A percentile compares a stretch with the other conserved stretches of the same genome.
Conservation (phyloP, 305 asterid genomes). For the Fraxinus velutina region DNA sequence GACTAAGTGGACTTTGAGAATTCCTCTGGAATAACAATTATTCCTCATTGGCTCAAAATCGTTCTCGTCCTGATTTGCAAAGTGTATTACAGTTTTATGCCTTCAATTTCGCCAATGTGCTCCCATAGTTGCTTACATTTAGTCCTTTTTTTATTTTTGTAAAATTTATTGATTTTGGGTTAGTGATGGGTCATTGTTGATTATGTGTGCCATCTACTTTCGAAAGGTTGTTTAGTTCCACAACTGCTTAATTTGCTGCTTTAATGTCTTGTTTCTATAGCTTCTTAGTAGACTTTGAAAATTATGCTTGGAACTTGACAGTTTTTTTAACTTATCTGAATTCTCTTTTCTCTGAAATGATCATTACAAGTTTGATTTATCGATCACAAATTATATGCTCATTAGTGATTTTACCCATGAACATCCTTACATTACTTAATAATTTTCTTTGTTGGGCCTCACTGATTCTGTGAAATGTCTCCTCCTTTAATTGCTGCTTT, state of each 20-base stretch:
- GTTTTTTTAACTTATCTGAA: background rate
- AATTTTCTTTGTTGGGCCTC: constrained; percentile 5
- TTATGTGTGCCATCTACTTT: background rate
- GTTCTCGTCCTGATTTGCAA: background rate
- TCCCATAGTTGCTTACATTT: background rate
- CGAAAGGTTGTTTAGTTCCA: background rate
- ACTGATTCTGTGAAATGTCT: constrained; percentile 16
- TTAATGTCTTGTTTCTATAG: background rate
- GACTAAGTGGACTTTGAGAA: constrained; percentile 11
- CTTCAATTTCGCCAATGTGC: background rate
- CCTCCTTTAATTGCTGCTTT: constrained; percentile 15
- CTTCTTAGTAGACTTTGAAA: background rate
- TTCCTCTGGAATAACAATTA: background rate
- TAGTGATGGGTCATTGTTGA: background rate
- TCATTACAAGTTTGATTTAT: background rate
- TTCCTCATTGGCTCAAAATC: background rate
- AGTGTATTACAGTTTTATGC: background rate
- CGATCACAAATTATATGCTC: constrained; percentile 5
- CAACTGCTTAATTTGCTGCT: constrained; percentile 10
- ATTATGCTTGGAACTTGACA: background rate
- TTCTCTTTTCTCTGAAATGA: constrained; percentile 11
- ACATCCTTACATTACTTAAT: background rate
- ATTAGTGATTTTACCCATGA: background rate
- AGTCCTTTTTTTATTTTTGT: background rate
- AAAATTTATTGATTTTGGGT: background rate